Percentiles rank a stretch among this genome's conserved stretches.
These are phyloP conservation scores for Cystofilobasidium capitatum DNA, from an alignment of 768 basidiomycete genomes.

Conservation along the genomic window DNA sequence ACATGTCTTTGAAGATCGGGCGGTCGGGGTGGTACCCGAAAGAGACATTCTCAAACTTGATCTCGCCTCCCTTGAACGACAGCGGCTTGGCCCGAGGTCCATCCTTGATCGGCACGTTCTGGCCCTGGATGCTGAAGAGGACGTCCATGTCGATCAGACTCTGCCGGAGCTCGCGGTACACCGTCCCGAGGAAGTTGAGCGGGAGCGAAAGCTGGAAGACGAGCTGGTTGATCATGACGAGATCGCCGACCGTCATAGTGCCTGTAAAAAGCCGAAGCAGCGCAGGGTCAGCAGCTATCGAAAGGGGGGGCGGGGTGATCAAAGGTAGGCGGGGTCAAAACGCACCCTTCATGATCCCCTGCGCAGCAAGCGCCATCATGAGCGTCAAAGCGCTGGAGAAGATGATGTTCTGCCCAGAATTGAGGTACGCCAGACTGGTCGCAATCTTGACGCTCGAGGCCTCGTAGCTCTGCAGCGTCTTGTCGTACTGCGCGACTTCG, in stretches of 20 bases:
- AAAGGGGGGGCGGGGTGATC: background rate
- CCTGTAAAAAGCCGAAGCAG: conserved; percentile 44
- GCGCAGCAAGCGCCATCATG: conserved; percentile 93
- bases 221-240: conserved; percentile 98
- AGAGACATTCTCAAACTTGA: conserved; percentile 80
- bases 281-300: background rate
- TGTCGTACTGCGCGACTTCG: conserved; percentile 85
- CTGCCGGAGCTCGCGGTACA: conserved; percentile 93
- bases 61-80: conserved; percentile 65
- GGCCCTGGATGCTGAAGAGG: conserved; percentile 75
- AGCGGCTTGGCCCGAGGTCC: conserved; percentile 58
- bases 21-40: conserved; percentile 89
- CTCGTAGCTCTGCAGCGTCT: conserved; percentile 75
- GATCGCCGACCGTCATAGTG: conserved; percentile 94
- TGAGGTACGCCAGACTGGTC: conserved; percentile 82
- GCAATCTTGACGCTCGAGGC: conserved; percentile 88
- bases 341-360: conserved; percentile 81
- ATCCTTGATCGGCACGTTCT: conserved; percentile 65
- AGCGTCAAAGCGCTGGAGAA: conserved; percentile 86
- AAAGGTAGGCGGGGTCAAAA: background rate
- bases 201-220: conserved; percentile 95
- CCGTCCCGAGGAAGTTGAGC: conserved; percentile 88
- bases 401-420: conserved; percentile 94
- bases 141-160: conserved; percentile 96
- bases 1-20: conserved; percentile 77